Evolutionary conservation across 257 asterid genomes (phyloP), one percentile per base, ranked within the genome.

Genomic region (Phtheirospermum japonicum): DNA sequence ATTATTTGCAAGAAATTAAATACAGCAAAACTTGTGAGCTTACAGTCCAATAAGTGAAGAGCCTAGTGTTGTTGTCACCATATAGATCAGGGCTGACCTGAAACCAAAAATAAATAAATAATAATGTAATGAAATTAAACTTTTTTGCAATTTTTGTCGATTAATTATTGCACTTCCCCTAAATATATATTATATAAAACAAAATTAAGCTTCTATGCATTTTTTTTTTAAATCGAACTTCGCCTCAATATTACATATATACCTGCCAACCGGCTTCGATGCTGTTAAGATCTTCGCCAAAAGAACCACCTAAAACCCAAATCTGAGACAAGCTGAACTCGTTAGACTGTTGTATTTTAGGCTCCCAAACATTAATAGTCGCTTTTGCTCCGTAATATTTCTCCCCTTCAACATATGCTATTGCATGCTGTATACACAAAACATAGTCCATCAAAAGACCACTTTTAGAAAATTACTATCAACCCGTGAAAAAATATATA

Each of bases 221-320:
- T 42, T 42, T 42, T 12, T 40, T 40, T 40, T 10, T 40, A 10
- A 9, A 40, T 40, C 3, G 28, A 1, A 40, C 5, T 9, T 40
- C 48, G 11, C 12, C n/a, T 2, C 12, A 5, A 40, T 12, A 2
- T 40, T 46, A 46, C 5, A 6, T 46, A 10, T 6, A 32, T 79
- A 90, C 97, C 95, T 90, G 97, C 94, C 94, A 85, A 61, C 94
- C 96, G 73, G 95, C 96, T 80, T 88, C 96, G 63, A 88, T 85
- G 86, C 96, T 88, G 71, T 88, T 85, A 33, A 88, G 96, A 76
- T 85, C 92, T 80, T 85, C 90, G 28, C 95, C 95, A 65, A 85
- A 88, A 42, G 96, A 88, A 59, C 96, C 96, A 18, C 96, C 95
- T 30, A 85, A 72, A 11, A 89, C 79, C 96, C 96, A 89, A 68